Evolutionary conservation across 2,329 filamentous ascomycete species (phyloP).

Genomic region (Fonsecaea multimorphosa): DNA sequence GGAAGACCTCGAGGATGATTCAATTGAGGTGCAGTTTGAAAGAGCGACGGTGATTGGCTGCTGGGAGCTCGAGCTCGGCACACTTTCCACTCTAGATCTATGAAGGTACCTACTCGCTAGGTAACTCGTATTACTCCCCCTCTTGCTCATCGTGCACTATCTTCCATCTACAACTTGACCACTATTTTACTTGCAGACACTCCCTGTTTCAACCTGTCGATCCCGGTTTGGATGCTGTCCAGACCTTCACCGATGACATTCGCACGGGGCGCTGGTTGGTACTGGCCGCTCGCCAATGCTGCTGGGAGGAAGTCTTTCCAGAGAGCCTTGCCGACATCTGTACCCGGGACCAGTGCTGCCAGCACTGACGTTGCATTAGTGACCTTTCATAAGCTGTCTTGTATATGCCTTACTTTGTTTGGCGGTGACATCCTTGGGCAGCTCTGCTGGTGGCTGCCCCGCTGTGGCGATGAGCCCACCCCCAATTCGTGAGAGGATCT

Average conservation of each 20-base stretch:
- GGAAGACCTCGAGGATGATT: not conserved
- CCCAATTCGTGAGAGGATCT: slow-evolving; percentile 28
- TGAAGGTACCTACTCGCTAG: not conserved
- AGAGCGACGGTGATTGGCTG: slow-evolving; percentile 19
- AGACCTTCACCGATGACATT: slow-evolving; percentile 51
- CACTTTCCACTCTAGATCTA: slow-evolving; percentile 2
- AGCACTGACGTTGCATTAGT: slow-evolving; percentile 1
- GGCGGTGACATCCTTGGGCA: slow-evolving; percentile 15
- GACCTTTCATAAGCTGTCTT: not conserved
- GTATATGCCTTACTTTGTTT: slow-evolving; percentile 9
- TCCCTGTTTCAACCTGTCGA: slow-evolving; percentile 48
- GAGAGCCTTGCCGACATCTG: slow-evolving; percentile 40
- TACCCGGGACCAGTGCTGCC: slow-evolving; percentile 21
- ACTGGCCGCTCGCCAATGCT: slow-evolving; percentile 48
- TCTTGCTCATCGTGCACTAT: too few species aligned
- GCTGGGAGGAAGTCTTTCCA: slow-evolving; percentile 50
- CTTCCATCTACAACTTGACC: slow-evolving; percentile 37
- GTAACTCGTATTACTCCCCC: not conserved
- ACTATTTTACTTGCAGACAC: slow-evolving; percentile 55
- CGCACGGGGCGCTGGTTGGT: slow-evolving; percentile 49
- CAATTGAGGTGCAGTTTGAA: slow-evolving; percentile 20
- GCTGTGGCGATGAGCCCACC: slow-evolving; percentile 36
- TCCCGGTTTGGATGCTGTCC: slow-evolving; percentile 50
- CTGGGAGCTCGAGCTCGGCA: slow-evolving; percentile 8
- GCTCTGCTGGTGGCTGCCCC: slow-evolving; percentile 11